Conservation (phyloP, 106 monocot species). For the Posidonia australis region DNA sequence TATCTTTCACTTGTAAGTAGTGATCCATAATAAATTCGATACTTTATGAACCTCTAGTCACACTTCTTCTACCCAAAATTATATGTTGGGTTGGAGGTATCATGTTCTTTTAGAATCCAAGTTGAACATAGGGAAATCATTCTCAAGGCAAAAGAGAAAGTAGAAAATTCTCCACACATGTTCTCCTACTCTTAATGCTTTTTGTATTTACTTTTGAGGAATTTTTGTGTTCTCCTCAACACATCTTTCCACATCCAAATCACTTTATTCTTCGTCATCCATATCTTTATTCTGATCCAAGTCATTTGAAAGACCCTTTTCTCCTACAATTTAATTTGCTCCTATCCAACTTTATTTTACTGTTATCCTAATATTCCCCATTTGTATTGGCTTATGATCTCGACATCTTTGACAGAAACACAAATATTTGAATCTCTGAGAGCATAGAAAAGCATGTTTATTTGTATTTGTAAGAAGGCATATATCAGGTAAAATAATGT, state of each 20-base stretch:
- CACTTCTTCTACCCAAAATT: background rate
- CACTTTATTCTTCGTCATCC: slow-evolving; percentile 5
- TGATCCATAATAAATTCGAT: background rate
- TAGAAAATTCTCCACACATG: background rate
- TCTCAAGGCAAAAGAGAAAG: background rate
- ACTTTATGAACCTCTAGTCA: background rate
- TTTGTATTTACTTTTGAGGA: background rate
- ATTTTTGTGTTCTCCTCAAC: background rate
- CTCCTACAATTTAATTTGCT: background rate
- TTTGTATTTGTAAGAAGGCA: too few species aligned
- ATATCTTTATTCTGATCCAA: slow-evolving; percentile 3
- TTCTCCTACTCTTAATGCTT: background rate
- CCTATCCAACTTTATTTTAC: background rate
- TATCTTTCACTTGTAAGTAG: too few species aligned
- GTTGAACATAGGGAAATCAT: slow-evolving; percentile 2
- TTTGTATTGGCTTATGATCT: background rate
- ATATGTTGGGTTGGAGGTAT: background rate
- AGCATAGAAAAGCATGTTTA: too few species aligned
- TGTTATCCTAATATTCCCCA: background rate
- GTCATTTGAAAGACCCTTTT: background rate
- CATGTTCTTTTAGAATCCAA: slow-evolving; percentile 4
- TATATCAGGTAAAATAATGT: too few species aligned
- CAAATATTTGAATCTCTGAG: background rate
- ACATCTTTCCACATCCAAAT: background rate
- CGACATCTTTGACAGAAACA: background rate